Evolutionary conservation across 2,329 filamentous ascomycete species (phyloP), one percentile per base, ranked within the genome.

Genomic region (Lecanoromycetidae sp.): DNA sequence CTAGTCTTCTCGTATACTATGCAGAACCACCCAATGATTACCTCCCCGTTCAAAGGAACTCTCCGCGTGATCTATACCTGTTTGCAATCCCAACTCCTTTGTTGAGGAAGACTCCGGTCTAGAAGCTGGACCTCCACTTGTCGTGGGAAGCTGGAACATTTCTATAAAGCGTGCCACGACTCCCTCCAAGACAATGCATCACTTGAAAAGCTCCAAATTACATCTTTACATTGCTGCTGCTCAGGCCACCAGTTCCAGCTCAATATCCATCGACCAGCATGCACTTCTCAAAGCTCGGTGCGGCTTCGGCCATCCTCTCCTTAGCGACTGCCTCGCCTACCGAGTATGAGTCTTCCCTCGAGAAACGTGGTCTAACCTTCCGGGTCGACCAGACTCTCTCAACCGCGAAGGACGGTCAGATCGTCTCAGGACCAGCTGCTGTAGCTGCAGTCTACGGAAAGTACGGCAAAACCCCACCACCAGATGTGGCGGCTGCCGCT

Each of bases 401-500:
- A 13, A 55, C 53, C 37, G 23, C 48, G 10, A 46, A 43, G n/a
- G n/a, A n/a, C n/a, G n/a, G n/a, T n/a, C n/a, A n/a, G 26, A 40
- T 50, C 6, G 43, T 54, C 19, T 43, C 51, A 15, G 53, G 53
- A 15, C 46, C 54, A 25, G 34, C 44, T 23, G 41, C 46, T 27
- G 15, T 55, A 19, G 35, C 48, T n/a, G 22, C 23, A 20, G 35
- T 38, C n/a, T 55, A 55, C 34, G 37, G 27, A 4, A 56, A 56
- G 39, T 56, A 30, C n/a, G 7, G 58, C 8, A 35, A 33, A 15
- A 4, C 34, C 6, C 44, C 48, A 22, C 50, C 50, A 1, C 33
- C 52, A 10, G 46, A 52, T 39, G 51, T 66, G 41, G 56, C 54
- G 36, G 57, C 56, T 23, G 64, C 64, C 37, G 62, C 62, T 41